phyloP scores from a whole-genome alignment of 2,329 filamentous ascomycete genomes.

The Paecilomyces sp. region DNA sequence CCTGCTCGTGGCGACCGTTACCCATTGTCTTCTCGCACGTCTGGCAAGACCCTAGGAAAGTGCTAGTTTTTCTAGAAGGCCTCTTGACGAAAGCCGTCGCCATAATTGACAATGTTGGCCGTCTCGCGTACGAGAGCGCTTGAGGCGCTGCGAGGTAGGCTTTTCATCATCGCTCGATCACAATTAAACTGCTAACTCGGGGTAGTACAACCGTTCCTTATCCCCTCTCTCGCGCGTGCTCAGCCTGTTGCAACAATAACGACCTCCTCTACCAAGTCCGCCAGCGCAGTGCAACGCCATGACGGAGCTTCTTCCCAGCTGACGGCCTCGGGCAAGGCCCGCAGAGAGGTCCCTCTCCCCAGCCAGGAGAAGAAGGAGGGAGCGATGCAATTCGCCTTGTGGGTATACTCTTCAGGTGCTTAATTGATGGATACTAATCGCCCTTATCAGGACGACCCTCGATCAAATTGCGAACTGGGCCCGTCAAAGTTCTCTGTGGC shows the following conservation, averaged over 20 bases:
- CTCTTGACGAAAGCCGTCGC: constrained; percentile 1
- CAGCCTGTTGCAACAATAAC: constrained; percentile 33
- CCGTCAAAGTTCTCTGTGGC: constrained; percentile 80
- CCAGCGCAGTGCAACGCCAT: constrained; percentile 34
- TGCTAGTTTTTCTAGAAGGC: not conserved
- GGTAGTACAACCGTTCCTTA: constrained; percentile 20
- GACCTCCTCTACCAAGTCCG: constrained; percentile 36
- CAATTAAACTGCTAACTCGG: constrained; percentile 13
- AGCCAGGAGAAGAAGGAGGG: constrained; percentile 45
- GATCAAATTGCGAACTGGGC: constrained; percentile 84
- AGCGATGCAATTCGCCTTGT: constrained; percentile 47
- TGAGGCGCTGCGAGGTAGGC: constrained; percentile 20
- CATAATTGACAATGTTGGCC: constrained; percentile 16
- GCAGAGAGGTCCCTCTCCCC: constrained; percentile 41
- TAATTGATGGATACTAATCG: not conserved
- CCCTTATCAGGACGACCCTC: constrained; percentile 30
- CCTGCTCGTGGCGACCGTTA: not conserved
- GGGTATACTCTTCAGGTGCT: constrained; percentile 12
- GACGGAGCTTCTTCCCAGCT: constrained; percentile 25
- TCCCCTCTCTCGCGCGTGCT: constrained; percentile 24
- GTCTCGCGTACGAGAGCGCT: constrained; percentile 18
- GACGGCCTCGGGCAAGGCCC: constrained; percentile 36
- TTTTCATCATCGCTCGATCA: constrained; percentile 2
- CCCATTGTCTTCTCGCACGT: not conserved
- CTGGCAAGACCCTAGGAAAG: not conserved